A percentile compares a stretch with the other conserved stretches of the same genome.
Conservation (phyloP, 441 rosid species). For the Breynia disticha region DNA sequence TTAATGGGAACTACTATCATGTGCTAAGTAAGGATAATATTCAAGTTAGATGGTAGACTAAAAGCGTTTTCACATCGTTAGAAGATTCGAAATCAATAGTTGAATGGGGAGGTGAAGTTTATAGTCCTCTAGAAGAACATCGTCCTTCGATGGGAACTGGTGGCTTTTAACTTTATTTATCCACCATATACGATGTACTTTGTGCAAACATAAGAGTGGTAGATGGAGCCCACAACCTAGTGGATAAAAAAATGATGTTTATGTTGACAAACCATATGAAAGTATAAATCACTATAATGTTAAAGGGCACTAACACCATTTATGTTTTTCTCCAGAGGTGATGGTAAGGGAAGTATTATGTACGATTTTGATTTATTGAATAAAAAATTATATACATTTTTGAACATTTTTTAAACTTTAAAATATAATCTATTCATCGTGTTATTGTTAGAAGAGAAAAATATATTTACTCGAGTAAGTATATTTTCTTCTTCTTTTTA, state of each 20-base stretch:
- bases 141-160: slow-evolving; percentile 17
- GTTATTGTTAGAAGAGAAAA: no score
- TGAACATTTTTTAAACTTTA: no score
- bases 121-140: slow-evolving; percentile 2
- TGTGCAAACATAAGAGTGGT: not conserved
- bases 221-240: not conserved
- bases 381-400: no score
- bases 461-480: no score
- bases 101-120: slow-evolving; percentile 22
- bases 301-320: no score
- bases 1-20: slow-evolving; percentile 7
- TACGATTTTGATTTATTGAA: no score
- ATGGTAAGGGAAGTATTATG: no score
- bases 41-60: slow-evolving; percentile 14
- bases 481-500: no score
- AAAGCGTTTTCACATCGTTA: not conserved
- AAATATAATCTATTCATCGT: no score
- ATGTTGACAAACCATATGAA: not conserved
- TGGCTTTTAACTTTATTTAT: no score
- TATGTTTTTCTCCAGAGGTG: no score
- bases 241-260: not conserved
- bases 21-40: not conserved
- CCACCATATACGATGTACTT: not conserved
- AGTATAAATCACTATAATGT: no score
- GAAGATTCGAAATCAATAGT: not conserved